phyloP scores from a whole-genome alignment of 2,329 filamentous ascomycete genomes.

The Helotiales sp. region DNA sequence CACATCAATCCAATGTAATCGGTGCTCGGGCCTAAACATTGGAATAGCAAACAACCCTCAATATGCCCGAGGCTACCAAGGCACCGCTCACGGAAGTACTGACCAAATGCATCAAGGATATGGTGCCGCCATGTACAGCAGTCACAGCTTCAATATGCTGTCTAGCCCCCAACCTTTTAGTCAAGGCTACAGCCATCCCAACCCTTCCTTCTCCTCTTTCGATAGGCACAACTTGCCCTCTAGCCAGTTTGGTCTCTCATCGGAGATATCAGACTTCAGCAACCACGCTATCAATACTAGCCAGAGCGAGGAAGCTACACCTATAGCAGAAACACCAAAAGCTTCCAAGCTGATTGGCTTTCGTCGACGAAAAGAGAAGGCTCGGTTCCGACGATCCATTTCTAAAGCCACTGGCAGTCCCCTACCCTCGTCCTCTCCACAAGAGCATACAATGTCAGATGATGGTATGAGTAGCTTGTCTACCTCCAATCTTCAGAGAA shows the following conservation, averaged over 20 bases:
- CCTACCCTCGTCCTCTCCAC: background rate
- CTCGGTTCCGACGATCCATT: background rate
- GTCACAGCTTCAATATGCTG: background rate
- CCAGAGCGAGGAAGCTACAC: background rate
- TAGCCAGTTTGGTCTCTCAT: background rate
- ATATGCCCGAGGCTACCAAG: background rate
- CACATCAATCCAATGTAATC: background rate
- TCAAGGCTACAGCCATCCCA: background rate
- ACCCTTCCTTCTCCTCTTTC: background rate
- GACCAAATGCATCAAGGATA: background rate
- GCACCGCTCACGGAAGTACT: background rate
- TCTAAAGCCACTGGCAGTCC: background rate
- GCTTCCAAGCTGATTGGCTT: background rate
- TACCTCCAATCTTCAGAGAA: background rate
- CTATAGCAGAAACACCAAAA: background rate
- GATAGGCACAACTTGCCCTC: background rate
- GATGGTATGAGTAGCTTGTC: background rate
- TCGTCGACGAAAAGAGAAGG: background rate
- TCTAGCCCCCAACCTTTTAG: background rate
- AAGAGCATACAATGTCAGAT: background rate
- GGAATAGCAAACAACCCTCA: background rate
- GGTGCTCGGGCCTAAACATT: background rate
- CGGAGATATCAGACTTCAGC: background rate
- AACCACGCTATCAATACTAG: background rate
- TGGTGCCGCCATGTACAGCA: background rate